Evolutionary conservation across 208 protist genomes (phyloP), one percentile per base, ranked within the genome.

Genomic region (Crithidia acanthocephali): DNA sequence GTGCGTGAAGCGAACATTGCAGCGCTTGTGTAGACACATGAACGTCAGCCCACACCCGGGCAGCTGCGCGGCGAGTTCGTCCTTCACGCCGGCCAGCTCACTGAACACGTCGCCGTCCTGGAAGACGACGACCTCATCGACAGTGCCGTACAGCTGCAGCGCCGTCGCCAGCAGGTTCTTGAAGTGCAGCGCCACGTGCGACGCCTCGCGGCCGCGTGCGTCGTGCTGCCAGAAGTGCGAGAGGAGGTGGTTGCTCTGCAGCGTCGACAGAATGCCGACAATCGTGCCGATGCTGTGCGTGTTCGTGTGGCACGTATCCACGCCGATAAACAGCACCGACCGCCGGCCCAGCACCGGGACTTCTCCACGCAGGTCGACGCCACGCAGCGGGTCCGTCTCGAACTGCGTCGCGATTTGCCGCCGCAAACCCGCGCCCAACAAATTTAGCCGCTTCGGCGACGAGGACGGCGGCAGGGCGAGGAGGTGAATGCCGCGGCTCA

Each of bases 21-120:
- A 88, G 16, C 90, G 84, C 80, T 97, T 97, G 81, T 95, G 93
- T 30, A 97, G 84, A 61, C 91, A 95, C 80, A 95, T 84, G 52
- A 94, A 97, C 8, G 90, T 95, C 30, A 97, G 80, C n/a, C 92
- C 92, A 59, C 90, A 94, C 20, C 53, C 52, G 2, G 84, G 84
- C 51, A 83, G 65, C 60, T 62, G 59, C 40, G 66, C 48, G 28
- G 71, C 64, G 37, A 97, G 44, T 48, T 88, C 76, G 27, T 84
- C 80, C 71, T 87, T 81, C 66, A 95, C 84, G 1, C 60, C 83
- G 2, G 61, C 59, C 47, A 94, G 53, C 66, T 95, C 88, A 67
- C 87, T 95, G 76, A 82, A 86, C 50, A 97, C 84, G 64, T 95
- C 81, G 2, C 93, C 93, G 67, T 97, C 93, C 51, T 97, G 93